Percentiles rank a stretch among this genome's conserved stretches.
phyloP scores from a whole-genome alignment of 108 stramenopile species.

The Nannochloropsis salina region DNA sequence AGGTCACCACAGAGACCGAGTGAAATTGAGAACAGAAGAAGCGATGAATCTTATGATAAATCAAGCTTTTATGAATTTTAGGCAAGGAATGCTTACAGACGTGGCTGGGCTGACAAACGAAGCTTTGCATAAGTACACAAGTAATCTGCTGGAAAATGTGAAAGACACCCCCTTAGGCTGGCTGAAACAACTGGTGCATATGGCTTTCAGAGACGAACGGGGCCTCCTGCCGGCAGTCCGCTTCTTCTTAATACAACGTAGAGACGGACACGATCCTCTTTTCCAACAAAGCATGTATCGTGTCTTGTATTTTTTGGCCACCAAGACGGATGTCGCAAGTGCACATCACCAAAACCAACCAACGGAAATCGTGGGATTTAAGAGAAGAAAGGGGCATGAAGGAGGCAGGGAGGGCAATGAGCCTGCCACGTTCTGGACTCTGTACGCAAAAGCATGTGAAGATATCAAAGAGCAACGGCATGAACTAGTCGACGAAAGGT shows the following conservation, averaged over 20 bases:
- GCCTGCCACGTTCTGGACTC: not conserved
- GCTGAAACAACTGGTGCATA: not conserved
- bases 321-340: not conserved
- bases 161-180: not conserved
- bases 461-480: not conserved
- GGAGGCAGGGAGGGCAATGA: not conserved
- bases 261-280: not conserved
- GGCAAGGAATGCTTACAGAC: not conserved
- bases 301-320: not conserved
- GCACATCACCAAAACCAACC: not conserved
- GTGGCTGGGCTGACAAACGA: not conserved
- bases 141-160: not conserved
- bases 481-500: too few relatives aligned
- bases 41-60: not conserved
- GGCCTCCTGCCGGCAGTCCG: not conserved
- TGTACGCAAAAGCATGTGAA: not conserved
- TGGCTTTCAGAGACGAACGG: not conserved
- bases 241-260: not conserved
- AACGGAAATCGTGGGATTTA: not conserved
- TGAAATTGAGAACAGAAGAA: not conserved
- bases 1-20: not conserved
- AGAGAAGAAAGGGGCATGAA: too few relatives aligned
- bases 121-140: not conserved
- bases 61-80: not conserved
- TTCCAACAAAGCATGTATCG: conserved; percentile 15